Evolutionary conservation across 2,329 filamentous ascomycete species (phyloP), one percentile per base, ranked within the genome.

Genomic region (Diplodia seriata): DNA sequence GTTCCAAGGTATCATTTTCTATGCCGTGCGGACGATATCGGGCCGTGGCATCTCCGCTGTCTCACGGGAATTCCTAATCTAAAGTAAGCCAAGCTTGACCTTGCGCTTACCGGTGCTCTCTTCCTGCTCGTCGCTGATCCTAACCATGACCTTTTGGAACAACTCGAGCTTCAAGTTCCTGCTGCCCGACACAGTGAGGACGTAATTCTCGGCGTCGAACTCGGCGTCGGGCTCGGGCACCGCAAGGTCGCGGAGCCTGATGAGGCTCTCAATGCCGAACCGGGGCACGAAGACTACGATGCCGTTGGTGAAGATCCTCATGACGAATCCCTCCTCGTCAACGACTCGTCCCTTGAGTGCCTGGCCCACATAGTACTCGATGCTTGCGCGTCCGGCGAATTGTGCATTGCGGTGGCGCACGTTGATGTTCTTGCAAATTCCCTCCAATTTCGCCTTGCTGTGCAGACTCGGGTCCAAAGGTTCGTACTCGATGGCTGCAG

Each of bases 361-460:
- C 81, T 99, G 95, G 0, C 95, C 95, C 59, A 99, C 95, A 77
- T 98, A 99, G 82, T 98, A 99, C 74, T 97, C 94, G 70, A 99
- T 94, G 73, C 91, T 95, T 31, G 95, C 94, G 69, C 95, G 89
- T 43, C 94, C 94, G 2, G 95, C 95, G 81, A 97, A 90, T 81
- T 99, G 95, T 38, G 95, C 95, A 79, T 99, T 99, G 76, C 95
- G 92, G 80, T 99, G 95, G 8, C 95, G 90, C 68, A 95, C 90
- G 79, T 99, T 99, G 86, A 99, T 97, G 82, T 99, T 99, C 80
- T 93, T 94, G 86, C 95, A 98, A 29, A 99, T 92, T 68, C 89
- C 91, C 80, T 98, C 94, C 67, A 99, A 89, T 73, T 93, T 92
- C 72, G 89, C 88, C 71, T 93, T 90, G 72, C 90, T 93, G 76